A percentile compares a stretch with the other conserved stretches of the same genome.
These are phyloP conservation scores for Sporothrix pseudoabietina DNA, from an alignment of 2,329 filamentous ascomycete species.

Conservation along the genomic window DNA sequence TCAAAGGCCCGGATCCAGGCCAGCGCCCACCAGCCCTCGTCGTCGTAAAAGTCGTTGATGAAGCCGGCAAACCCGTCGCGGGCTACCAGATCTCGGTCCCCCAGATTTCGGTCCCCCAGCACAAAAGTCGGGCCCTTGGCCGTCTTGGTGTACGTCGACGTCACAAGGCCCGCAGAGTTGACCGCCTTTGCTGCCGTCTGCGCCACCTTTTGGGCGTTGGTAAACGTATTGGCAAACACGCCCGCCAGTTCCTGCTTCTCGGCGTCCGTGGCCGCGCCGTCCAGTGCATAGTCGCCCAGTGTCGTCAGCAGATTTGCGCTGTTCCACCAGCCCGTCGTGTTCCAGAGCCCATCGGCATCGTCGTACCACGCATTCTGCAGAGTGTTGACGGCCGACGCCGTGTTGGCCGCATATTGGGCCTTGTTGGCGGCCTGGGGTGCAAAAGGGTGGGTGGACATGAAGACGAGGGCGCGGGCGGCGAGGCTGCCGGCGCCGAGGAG, in stretches of 20 bases:
- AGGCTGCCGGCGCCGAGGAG: conserved; percentile 24
- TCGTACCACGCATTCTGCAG: conserved; percentile 65
- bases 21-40: conserved; percentile 65
- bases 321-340: conserved; percentile 73
- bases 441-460: conserved; percentile 22
- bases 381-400: conserved; percentile 43
- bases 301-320: conserved; percentile 66
- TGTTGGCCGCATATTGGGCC: conserved; percentile 41
- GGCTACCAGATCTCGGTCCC: conserved; percentile 31
- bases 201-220: conserved; percentile 47
- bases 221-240: conserved; percentile 51
- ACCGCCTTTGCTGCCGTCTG: conserved; percentile 47
- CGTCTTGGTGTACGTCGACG: conserved; percentile 43
- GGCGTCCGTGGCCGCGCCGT: conserved; percentile 41
- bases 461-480: conserved; percentile 26
- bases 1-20: conserved; percentile 60
- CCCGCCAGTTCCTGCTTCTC: conserved; percentile 46
- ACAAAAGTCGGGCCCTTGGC: conserved; percentile 17
- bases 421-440: conserved; percentile 17
- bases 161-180: conserved; percentile 42
- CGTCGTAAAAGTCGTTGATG: conserved; percentile 61
- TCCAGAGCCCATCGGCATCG: conserved; percentile 61
- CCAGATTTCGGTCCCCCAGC: conserved; percentile 37
- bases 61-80: conserved; percentile 48
- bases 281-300: conserved; percentile 56